Percentiles rank a stretch among this genome's conserved stretches.
Conservation (phyloP, 805 yeast species). For the Saturnispora silvae region DNA sequence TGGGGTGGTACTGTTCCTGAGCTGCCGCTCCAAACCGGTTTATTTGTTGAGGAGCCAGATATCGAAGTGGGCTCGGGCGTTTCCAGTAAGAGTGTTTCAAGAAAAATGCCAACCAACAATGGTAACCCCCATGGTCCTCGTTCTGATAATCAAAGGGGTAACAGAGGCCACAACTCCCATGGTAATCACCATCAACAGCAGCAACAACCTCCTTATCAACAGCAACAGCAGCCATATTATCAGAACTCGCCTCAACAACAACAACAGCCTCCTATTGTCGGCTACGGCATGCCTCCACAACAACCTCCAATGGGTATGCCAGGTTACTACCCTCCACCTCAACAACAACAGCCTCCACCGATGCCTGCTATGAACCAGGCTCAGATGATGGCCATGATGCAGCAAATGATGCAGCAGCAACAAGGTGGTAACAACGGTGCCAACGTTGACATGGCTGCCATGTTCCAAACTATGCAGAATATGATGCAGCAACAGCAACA, state of each 20-base stretch:
- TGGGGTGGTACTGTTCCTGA: slow-evolving; percentile 95
- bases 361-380: slow-evolving; percentile 17
- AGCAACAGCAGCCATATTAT: slow-evolving; percentile 10
- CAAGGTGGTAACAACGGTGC: slow-evolving; percentile 9
- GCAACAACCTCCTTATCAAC: slow-evolving; percentile 10
- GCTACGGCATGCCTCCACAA: slow-evolving; percentile 1
- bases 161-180: slow-evolving; percentile 1
- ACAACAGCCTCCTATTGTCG: too few species aligned
- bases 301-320: slow-evolving; percentile 4
- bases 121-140: slow-evolving; percentile 78
- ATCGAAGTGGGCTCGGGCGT: slow-evolving; percentile 93
- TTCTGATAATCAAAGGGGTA: slow-evolving; percentile 34
- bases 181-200: slow-evolving; percentile 3
- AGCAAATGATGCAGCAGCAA: slow-evolving; percentile 23
- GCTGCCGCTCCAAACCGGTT: slow-evolving; percentile 62
- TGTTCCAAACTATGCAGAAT: slow-evolving; percentile 28
- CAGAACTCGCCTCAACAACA: slow-evolving; percentile 10
- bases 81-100: slow-evolving; percentile 82
- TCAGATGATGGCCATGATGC: slow-evolving; percentile 26
- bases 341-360: slow-evolving; percentile 5
- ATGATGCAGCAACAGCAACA: slow-evolving; percentile 25
- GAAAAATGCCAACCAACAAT: slow-evolving; percentile 89
- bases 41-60: slow-evolving; percentile 93
- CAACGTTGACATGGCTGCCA: slow-evolving; percentile 25
- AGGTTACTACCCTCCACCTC: slow-evolving; percentile 3